Evolutionary conservation across 176 grass and related monocot species (phyloP), one percentile per base, ranked within the genome.

Genomic region (Metroxylon sagu): DNA sequence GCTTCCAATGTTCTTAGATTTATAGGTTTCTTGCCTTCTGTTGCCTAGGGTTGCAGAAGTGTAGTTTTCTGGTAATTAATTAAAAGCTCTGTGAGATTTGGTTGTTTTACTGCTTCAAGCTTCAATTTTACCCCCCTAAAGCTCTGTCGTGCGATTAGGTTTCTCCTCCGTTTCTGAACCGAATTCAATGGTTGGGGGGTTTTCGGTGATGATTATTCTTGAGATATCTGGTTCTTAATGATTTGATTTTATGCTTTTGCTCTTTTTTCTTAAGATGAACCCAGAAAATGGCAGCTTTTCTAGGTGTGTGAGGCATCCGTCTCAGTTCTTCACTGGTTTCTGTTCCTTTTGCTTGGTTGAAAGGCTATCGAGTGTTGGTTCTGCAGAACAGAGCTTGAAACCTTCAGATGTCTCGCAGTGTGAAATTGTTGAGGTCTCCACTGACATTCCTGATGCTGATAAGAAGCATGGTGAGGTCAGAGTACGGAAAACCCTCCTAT

Each of bases 311-410:
- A 75, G 78, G 64, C 93, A 98, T 66, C 88, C 88, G 4, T 69
- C 79, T 48, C 76, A 92, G 76, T 59, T 80, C 52, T 71, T 80
- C 82, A 91, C 60, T 57, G 84, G 87, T 52, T 66, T 98, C 71
- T 98, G 93, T 73, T 89, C 93, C 73, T 70, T 76, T 71, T 98
- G 88, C 74, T 83, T 98, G 69, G 73, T 78, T 48, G 87, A 98
- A 69, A 86, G 93, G 78, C 79, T 98, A 26, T 85, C 93, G 30
- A 80, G 76, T 59, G 84, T 98, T 59, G 74, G 74, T 50, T 60
- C 78, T 5, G 65, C 58, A 8, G 52, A 70, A 65, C 65, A 35
- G 68, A 60, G 18, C 56, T 64, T 5, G 49, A 73, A 70, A 57
- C 54, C 50, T 18, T 27, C 51, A 35, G 71, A 54, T 17, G 69